Percentiles rank a stretch among this genome's conserved stretches.
Evolutionary conservation across 2,329 filamentous ascomycete species (phyloP).

Genomic region (Monosporascus sp.): DNA sequence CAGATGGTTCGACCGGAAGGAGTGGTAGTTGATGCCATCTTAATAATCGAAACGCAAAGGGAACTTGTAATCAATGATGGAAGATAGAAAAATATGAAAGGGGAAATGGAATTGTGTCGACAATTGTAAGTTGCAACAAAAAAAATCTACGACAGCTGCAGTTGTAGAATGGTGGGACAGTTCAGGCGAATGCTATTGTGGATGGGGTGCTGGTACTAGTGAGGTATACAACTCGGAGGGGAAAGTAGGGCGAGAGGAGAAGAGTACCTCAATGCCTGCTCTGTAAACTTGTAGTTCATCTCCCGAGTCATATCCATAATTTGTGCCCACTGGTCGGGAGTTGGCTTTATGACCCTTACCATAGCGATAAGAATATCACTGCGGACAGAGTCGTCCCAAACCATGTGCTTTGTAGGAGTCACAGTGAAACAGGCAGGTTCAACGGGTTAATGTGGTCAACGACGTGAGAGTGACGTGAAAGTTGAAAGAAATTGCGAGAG

Average conservation of each 20-base stretch:
- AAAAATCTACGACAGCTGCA: too few relatives aligned
- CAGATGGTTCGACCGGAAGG: slow-evolving; percentile 14
- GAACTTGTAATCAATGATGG: not conserved
- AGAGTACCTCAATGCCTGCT: slow-evolving; percentile 20
- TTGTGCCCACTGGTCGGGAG: slow-evolving; percentile 21
- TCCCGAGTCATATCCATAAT: slow-evolving; percentile 19
- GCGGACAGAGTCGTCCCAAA: slow-evolving; percentile 39
- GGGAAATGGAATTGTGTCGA: not conserved
- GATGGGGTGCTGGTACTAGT: too few relatives aligned
- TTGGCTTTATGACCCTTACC: slow-evolving; percentile 32
- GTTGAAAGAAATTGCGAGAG: slow-evolving; percentile 3
- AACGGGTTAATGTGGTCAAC: too few relatives aligned
- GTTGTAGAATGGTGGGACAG: too few relatives aligned
- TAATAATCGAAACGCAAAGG: not conserved
- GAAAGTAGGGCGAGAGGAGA: not conserved
- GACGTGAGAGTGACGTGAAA: not conserved
- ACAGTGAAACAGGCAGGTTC: not conserved
- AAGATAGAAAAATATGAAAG: not conserved
- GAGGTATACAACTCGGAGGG: too few relatives aligned
- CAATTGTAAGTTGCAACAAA: too few relatives aligned
- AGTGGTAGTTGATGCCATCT: not conserved
- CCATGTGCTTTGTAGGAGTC: slow-evolving; percentile 8
- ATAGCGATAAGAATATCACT: slow-evolving; percentile 40
- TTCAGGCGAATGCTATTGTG: too few relatives aligned
- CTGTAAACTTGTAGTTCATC: slow-evolving; percentile 23